Evolutionary conservation across 2,329 filamentous ascomycete species (phyloP).

Genomic region (Botrytis galanthina): DNA sequence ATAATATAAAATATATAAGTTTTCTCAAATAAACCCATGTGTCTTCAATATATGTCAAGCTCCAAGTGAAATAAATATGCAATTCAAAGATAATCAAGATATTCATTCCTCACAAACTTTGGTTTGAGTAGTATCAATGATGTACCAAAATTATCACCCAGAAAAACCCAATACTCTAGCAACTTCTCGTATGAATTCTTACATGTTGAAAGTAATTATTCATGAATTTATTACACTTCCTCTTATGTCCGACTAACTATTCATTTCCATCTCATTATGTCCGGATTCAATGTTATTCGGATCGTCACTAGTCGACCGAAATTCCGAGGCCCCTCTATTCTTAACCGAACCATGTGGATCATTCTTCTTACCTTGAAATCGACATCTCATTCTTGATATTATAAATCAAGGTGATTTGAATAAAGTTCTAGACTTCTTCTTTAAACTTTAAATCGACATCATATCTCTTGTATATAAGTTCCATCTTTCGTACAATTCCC

Average conservation of each 20-base stretch:
- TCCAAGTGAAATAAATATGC: not conserved
- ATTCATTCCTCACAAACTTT: not conserved
- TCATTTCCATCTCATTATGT: not conserved
- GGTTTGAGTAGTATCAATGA: not conserved
- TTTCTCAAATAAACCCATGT: not conserved
- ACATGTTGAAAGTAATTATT: not conserved
- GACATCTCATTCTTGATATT: not conserved
- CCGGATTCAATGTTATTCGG: not conserved
- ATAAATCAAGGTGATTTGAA: not conserved
- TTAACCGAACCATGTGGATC: not conserved
- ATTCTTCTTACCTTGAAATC: not conserved
- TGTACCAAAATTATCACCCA: not conserved
- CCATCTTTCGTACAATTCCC: not conserved
- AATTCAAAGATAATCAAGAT: not conserved
- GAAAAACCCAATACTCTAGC: not conserved
- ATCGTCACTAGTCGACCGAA: not conserved
- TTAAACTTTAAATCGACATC: not conserved
- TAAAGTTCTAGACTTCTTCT: not conserved
- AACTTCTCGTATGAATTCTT: not conserved
- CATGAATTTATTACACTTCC: not conserved
- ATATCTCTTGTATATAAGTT: not conserved
- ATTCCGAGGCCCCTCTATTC: slow-evolving; percentile 1
- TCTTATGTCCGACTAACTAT: not conserved
- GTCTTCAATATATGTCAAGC: not conserved
- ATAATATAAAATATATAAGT: not conserved